phyloP scores from a whole-genome alignment of 345 rosid genomes.

The Gossypium arboreum region DNA sequence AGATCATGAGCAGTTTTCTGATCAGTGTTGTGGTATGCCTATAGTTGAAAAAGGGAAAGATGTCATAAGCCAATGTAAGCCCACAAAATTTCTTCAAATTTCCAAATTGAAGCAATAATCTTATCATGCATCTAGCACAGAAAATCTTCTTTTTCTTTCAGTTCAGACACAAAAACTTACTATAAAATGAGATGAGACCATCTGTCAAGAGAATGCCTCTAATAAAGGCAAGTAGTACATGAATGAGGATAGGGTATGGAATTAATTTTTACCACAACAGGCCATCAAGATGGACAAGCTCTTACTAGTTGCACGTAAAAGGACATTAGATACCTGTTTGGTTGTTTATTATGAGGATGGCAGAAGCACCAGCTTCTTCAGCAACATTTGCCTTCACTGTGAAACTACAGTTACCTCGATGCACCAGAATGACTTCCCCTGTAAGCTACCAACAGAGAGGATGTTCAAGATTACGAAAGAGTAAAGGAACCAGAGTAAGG shows the following conservation, averaged over 20 bases:
- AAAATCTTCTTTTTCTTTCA: not conserved
- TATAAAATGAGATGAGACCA: not conserved
- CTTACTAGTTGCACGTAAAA: not conserved
- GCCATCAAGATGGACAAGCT: conserved; percentile 5
- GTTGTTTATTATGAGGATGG: conserved; percentile 61
- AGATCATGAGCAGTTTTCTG: not conserved
- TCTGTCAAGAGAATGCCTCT: not conserved
- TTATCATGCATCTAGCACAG: not conserved
- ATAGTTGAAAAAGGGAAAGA: not conserved
- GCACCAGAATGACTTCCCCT: conserved; percentile 46
- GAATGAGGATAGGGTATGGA: not conserved
- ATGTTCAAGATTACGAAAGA: conserved; percentile 15
- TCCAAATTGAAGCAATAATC: conserved; percentile 1
- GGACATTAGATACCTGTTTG: conserved; percentile 37
- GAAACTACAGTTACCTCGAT: conserved; percentile 74
- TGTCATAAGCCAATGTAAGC: not conserved
- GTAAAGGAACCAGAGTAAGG: not conserved
- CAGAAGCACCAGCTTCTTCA: conserved; percentile 55
- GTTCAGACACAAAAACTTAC: not conserved
- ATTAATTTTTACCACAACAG: not conserved
- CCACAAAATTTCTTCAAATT: not conserved
- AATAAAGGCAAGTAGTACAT: not conserved
- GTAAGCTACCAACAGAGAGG: conserved; percentile 36
- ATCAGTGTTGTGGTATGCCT: not conserved
- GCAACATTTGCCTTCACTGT: conserved; percentile 59